Conservation (phyloP, 768 basidiomycete genomes). For the Hortiboletus campestris region DNA sequence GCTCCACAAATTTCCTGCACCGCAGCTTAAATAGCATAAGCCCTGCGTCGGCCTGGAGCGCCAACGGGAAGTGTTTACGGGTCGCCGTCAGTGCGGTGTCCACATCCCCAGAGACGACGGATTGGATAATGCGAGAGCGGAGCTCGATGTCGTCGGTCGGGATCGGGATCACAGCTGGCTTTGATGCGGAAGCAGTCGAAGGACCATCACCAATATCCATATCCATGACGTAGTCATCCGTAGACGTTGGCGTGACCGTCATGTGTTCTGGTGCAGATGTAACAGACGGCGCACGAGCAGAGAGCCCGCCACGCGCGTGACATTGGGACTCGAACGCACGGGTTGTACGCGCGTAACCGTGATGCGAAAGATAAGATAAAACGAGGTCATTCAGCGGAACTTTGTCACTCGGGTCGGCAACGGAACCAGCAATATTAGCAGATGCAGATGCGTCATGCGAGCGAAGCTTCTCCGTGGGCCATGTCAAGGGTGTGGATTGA, state of each 20-base stretch:
- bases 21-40: constrained; percentile 78
- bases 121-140: constrained; percentile 69
- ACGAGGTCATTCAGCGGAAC: constrained; percentile 70
- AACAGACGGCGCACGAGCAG: constrained; percentile 4
- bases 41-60: constrained; percentile 64
- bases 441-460: constrained; percentile 6
- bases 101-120: constrained; percentile 67
- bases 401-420: constrained; percentile 51
- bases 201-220: constrained; percentile 39
- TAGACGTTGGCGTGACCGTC: constrained; percentile 7
- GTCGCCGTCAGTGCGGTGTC: constrained; percentile 63
- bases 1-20: constrained; percentile 84
- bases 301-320: constrained; percentile 24
- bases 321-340: constrained; percentile 62
- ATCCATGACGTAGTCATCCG: constrained; percentile 45
- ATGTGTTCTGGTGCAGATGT: background rate
- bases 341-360: constrained; percentile 76
- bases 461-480: constrained; percentile 29
- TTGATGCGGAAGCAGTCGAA: constrained; percentile 8
- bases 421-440: constrained; percentile 1
- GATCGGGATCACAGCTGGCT: constrained; percentile 12
- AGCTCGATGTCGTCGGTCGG: constrained; percentile 56
- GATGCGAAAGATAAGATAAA: constrained; percentile 76
- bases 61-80: constrained; percentile 55
- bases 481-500: constrained; percentile 53